Conservation (phyloP, 2,329 filamentous ascomycete genomes). For the Ophiostoma ulmi region DNA sequence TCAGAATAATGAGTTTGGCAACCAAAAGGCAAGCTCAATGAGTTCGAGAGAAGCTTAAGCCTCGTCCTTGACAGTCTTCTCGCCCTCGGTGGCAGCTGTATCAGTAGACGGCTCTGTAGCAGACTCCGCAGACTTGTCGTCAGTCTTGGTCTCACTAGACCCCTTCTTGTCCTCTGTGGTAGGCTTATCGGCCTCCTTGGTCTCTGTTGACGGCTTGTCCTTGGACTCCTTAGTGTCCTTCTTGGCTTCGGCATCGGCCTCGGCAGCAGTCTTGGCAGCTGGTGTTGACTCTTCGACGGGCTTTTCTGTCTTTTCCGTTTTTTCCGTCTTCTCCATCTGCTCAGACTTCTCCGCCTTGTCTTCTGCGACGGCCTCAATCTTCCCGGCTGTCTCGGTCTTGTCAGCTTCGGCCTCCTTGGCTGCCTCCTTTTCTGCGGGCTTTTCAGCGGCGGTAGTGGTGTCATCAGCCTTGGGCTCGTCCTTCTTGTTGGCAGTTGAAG, state of each 20-base stretch:
- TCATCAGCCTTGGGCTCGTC: background rate
- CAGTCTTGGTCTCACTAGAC: constrained; percentile 20
- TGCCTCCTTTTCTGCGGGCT: background rate
- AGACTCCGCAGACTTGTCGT: background rate
- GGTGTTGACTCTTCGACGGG: background rate
- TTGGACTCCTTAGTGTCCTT: background rate
- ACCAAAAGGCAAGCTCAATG: background rate
- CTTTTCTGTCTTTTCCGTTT: background rate
- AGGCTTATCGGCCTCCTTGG: constrained; percentile 4
- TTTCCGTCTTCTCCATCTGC: background rate
- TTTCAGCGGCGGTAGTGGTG: background rate
- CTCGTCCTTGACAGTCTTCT: constrained; percentile 7
- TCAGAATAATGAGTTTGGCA: background rate
- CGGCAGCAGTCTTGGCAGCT: background rate
- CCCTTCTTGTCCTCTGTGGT: constrained; percentile 21
- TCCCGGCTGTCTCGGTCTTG: background rate
- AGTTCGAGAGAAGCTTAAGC: background rate
- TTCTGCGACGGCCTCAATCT: background rate
- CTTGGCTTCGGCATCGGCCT: background rate
- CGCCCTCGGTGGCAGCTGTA: background rate
- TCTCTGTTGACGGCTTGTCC: background rate
- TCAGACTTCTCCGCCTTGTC: background rate
- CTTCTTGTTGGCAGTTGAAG: background rate
- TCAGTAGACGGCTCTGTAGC: background rate
- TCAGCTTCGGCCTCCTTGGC: background rate